These are phyloP conservation scores for Colletotrichum destructivum DNA, from an alignment of 2,329 filamentous ascomycete species.

Conservation along the genomic window DNA sequence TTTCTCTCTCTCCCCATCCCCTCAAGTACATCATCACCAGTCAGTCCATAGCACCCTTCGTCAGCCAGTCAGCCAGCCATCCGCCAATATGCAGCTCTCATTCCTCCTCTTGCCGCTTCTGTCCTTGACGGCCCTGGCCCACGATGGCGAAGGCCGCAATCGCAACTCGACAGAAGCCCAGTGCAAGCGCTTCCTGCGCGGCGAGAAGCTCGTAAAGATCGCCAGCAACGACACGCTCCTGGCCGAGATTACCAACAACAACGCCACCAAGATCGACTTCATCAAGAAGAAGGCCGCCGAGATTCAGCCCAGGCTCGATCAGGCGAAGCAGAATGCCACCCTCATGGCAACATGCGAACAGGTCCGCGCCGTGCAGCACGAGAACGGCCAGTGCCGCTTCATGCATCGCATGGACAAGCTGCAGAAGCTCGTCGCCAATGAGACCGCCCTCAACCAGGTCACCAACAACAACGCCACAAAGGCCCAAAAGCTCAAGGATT, in stretches of 20 bases:
- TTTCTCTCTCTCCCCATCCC: too few species aligned
- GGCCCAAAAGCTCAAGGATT: slow-evolving; percentile 47
- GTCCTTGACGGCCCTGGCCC: slow-evolving; percentile 45
- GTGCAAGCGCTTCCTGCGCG: slow-evolving; percentile 51
- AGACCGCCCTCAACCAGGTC: slow-evolving; percentile 43
- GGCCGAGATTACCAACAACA: slow-evolving; percentile 50
- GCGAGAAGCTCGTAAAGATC: slow-evolving; percentile 50
- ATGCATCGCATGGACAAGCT: slow-evolving; percentile 49
- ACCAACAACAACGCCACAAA: slow-evolving; percentile 51
- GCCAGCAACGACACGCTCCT: slow-evolving; percentile 56
- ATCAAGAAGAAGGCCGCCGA: slow-evolving; percentile 56
- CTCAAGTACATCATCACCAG: not conserved
- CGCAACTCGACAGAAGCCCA: slow-evolving; percentile 49
- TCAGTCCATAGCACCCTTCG: not conserved
- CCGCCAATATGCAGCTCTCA: slow-evolving; percentile 39
- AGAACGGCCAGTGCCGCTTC: slow-evolving; percentile 48
- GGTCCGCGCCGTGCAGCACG: slow-evolving; percentile 50
- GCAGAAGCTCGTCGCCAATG: slow-evolving; percentile 46
- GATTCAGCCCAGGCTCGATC: slow-evolving; percentile 50
- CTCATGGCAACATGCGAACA: slow-evolving; percentile 52
- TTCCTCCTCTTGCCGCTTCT: slow-evolving; percentile 33
- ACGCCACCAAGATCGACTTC: slow-evolving; percentile 53
- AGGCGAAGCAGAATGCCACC: slow-evolving; percentile 52
- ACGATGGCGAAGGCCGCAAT: slow-evolving; percentile 41
- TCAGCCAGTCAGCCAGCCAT: not conserved